Evolutionary conservation across 1,284 basidiomycete genomes (phyloP).

Genomic region (Albatrellus sp.): DNA sequence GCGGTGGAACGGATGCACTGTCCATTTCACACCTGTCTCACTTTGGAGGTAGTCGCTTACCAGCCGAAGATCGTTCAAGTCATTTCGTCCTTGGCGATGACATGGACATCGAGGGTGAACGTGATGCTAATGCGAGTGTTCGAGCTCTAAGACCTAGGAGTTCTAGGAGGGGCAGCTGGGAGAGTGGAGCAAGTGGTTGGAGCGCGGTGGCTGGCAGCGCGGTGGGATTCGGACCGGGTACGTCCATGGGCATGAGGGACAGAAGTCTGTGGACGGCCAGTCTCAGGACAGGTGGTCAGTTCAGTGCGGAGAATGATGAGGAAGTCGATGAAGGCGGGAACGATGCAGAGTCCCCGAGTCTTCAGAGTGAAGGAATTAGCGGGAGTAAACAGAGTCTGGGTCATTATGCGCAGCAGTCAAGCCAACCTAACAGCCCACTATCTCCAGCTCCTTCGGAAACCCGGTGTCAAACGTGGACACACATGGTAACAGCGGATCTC

Average conservation of each 20-base stretch:
- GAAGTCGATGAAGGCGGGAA: not conserved
- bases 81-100: constrained; percentile 55
- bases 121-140: constrained; percentile 68
- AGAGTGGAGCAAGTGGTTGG: constrained; percentile 73
- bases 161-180: constrained; percentile 74
- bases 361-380: not conserved
- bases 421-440: not conserved
- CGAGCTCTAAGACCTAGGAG: constrained; percentile 68
- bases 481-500: not conserved
- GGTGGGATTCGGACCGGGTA: constrained; percentile 24
- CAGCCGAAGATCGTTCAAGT: constrained; percentile 51
- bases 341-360: constrained; percentile 10
- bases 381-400: not conserved
- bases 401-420: too few species aligned
- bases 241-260: constrained; percentile 32
- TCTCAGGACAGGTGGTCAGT: constrained; percentile 34
- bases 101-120: constrained; percentile 27
- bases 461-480: not conserved
- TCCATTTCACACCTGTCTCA: constrained; percentile 54
- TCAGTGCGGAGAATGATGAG: constrained; percentile 26
- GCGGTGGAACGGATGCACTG: constrained; percentile 30
- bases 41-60: constrained; percentile 19
- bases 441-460: not conserved
- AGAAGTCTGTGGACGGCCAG: constrained; percentile 42
- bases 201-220: constrained; percentile 45